These are phyloP conservation scores for Termitomyces sp. DNA, from an alignment of 768 basidiomycete species.

Conservation along the genomic window DNA sequence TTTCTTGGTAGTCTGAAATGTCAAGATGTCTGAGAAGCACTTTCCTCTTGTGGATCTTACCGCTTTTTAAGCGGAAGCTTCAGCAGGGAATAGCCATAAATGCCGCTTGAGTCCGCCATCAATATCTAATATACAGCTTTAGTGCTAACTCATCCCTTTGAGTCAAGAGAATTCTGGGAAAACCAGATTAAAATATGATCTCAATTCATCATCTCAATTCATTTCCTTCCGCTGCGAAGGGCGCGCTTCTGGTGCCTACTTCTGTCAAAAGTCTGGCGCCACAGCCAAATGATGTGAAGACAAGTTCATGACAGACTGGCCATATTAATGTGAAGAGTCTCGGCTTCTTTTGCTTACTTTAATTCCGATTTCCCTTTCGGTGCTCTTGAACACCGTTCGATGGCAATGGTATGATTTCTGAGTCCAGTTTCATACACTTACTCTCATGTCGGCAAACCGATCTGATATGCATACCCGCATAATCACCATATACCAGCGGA, in stretches of 20 bases:
- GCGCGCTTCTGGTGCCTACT: neutral
- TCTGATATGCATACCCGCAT: neutral
- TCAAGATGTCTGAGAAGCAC: neutral
- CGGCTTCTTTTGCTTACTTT: neutral
- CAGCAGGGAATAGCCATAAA: neutral
- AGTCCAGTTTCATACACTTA: neutral
- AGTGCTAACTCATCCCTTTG: neutral
- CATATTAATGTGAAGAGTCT: neutral
- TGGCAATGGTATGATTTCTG: neutral
- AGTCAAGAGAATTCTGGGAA: neutral
- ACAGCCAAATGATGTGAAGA: neutral
- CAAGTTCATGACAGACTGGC: neutral
- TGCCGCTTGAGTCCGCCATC: neutral
- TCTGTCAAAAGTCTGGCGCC: neutral
- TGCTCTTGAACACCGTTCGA: neutral
- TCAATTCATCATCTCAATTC: too few relatives aligned
- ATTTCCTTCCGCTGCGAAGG: neutral
- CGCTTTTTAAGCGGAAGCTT: neutral
- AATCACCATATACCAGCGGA: neutral
- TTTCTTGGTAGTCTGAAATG: neutral
- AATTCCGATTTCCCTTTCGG: neutral
- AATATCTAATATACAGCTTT: neutral
- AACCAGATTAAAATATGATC: neutral
- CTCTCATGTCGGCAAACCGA: neutral
- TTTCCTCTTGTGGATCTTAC: neutral